Percentiles rank a stretch among this genome's conserved stretches.
Evolutionary conservation across 176 grass and related monocot genomes (phyloP).

Genomic region (Lolium multiflorum): DNA sequence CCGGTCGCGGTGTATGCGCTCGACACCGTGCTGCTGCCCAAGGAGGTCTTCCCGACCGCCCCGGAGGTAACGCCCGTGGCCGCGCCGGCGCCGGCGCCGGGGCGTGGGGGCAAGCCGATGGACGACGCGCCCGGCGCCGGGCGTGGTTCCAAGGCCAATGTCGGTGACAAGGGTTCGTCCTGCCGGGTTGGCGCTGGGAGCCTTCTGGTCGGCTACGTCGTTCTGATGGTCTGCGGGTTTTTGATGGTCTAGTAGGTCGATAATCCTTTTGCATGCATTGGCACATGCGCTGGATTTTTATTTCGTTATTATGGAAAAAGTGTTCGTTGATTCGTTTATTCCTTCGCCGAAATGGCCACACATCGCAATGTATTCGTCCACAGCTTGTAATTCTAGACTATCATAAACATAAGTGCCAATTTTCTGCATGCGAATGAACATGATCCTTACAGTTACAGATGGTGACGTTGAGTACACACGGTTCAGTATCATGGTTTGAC

Average conservation of each 20-base stretch:
- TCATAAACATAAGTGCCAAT: background rate
- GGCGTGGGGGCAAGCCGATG: background rate
- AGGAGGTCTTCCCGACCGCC: constrained; percentile 51
- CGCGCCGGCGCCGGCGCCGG: constrained; percentile 23
- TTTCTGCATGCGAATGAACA: background rate
- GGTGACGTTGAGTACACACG: too few species aligned
- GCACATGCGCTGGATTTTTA: background rate
- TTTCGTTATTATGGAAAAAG: background rate
- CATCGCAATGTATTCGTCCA: background rate
- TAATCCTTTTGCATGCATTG: background rate
- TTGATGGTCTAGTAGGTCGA: background rate
- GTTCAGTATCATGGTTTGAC: constrained; percentile 21
- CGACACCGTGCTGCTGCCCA: constrained; percentile 46
- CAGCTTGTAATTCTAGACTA: background rate
- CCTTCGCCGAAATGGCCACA: background rate
- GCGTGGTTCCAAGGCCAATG: background rate
- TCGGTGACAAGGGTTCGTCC: constrained; percentile 10
- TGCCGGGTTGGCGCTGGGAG: background rate
- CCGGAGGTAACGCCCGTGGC: constrained; percentile 42
- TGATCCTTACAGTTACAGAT: background rate
- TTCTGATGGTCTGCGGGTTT: background rate
- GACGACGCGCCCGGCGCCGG: background rate
- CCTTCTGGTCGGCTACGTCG: background rate
- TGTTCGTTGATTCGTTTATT: background rate
- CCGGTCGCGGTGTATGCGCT: constrained; percentile 53